A percentile compares a stretch with the other conserved stretches of the same genome.
Conservation (phyloP, 495 filamentous ascomycete genomes). For the Penicillium malachiteum region DNA sequence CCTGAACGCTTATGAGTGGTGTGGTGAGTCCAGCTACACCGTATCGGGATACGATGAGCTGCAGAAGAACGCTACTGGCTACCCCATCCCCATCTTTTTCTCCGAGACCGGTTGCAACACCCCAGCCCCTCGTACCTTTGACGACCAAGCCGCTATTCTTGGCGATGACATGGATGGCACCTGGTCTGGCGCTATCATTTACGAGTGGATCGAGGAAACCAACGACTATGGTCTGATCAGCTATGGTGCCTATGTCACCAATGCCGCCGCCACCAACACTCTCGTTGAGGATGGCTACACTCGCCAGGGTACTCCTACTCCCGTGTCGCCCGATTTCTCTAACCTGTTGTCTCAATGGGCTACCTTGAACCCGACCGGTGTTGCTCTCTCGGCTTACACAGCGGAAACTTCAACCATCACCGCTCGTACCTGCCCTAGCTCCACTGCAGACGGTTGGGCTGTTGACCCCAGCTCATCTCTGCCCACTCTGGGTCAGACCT, state of each 20-base stretch:
- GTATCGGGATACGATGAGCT: slow-evolving; percentile 71
- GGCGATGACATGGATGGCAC: slow-evolving; percentile 65
- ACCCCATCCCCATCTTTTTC: slow-evolving; percentile 80
- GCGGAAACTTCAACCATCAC: slow-evolving; percentile 55
- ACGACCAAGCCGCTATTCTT: slow-evolving; percentile 76
- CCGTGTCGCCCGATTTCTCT: slow-evolving; percentile 70
- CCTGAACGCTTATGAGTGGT: slow-evolving; percentile 90
- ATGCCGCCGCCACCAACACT: slow-evolving; percentile 41
- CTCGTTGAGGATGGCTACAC: slow-evolving; percentile 63
- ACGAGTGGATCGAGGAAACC: slow-evolving; percentile 86
- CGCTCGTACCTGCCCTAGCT: slow-evolving; percentile 64
- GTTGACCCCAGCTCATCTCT: slow-evolving; percentile 66
- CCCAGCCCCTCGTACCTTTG: slow-evolving; percentile 65
- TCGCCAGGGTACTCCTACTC: slow-evolving; percentile 70
- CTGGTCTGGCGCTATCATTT: slow-evolving; percentile 83
- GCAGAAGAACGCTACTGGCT: slow-evolving; percentile 54
- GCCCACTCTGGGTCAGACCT: slow-evolving; percentile 62
- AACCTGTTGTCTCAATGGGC: slow-evolving; percentile 80
- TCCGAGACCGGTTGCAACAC: slow-evolving; percentile 79
- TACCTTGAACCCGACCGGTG: slow-evolving; percentile 65
- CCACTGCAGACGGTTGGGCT: slow-evolving; percentile 67
- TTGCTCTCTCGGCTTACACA: slow-evolving; percentile 62
- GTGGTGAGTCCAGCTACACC: slow-evolving; percentile 60
- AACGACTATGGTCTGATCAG: slow-evolving; percentile 84
- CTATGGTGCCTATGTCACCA: slow-evolving; percentile 55